Conservation (phyloP, 2,329 filamentous ascomycete species). For the Pseudogymnoascus pannorum region DNA sequence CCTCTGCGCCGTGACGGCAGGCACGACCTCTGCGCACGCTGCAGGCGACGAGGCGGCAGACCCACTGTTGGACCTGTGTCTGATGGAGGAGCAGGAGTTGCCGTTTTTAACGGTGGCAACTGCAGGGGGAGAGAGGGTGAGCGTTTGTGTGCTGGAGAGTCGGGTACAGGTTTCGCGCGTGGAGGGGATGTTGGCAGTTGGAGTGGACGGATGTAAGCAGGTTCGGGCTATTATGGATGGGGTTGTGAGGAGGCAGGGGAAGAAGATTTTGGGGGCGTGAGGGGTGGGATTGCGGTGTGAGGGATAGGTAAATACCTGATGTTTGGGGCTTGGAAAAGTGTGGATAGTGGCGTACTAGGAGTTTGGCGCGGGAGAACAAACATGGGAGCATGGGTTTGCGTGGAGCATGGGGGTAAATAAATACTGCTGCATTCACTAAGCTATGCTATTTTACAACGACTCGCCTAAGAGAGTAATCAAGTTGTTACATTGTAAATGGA, state of each 20-base stretch:
- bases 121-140: conserved; percentile 66
- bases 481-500: not conserved
- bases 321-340: conserved; percentile 39
- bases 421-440: conserved; percentile 4
- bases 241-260: conserved; percentile 66
- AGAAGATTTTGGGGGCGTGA: conserved; percentile 45
- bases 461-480: not conserved
- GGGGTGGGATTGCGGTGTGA: conserved; percentile 36
- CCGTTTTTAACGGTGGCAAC: conserved; percentile 84
- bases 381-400: conserved; percentile 14
- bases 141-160: conserved; percentile 77
- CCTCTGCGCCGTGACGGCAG: conserved; percentile 79
- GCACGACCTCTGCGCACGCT: conserved; percentile 62
- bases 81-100: conserved; percentile 75
- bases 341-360: conserved; percentile 22
- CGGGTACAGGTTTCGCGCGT: conserved; percentile 73
- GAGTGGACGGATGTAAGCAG: conserved; percentile 84
- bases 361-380: conserved; percentile 4
- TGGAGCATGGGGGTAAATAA: conserved; percentile 18
- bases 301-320: conserved; percentile 13
- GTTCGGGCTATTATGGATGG: conserved; percentile 74
- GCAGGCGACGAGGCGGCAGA: conserved; percentile 63
- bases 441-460: conserved; percentile 3
- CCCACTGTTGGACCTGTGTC: conserved; percentile 72
- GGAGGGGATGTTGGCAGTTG: conserved; percentile 89